Evolutionary conservation across 352 stramenopile species (phyloP), one percentile per base, ranked within the genome.

Genomic region (Pythium volutum): DNA sequence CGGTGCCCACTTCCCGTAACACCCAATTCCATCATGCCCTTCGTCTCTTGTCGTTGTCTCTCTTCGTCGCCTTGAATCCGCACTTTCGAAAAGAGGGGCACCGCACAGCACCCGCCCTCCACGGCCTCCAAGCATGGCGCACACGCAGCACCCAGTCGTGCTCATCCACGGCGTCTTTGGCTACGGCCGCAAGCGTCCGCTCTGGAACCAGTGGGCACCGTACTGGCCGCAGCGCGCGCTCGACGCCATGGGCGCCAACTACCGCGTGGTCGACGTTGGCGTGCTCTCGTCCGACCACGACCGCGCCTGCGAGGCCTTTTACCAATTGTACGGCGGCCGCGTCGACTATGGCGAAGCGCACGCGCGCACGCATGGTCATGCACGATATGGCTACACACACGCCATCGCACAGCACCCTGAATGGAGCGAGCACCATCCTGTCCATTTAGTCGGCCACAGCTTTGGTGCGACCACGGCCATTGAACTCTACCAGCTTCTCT

Each of bases 401-500:
- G 38, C 57, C 4, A 62, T 33, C 8, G 31, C 71, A 4, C 27
- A 78, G 33, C 64, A 83, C 33, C 69, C 75, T 0, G 14, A 36
- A 7, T 36, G 31, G 31, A 36, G 71, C 60, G 69, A 63, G 3
- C 26, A 61, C 2, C 74, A 87, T 31, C 79, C 83, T 0, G 66
- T 90, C 5, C 80, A 88, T 38, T 56, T 91, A 9, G 31, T 89
- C 18, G 81, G 77, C 18, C 81, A 89, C 61, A 88, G 79, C 55
- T 79, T 86, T 31, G 80, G 82, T 38, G 70, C 68, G 14, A 87
- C 79, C 23, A 88, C 80, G 7, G 80, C 80, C 26, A 68, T 92
- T 27, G 80, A 91, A 55, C 56, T 92, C 33, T 88, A 92, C 51
- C 82, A 91, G 69, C 59, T 88, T 58, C 62, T 89, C 6, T 77